Evolutionary conservation across 2,329 filamentous ascomycete genomes (phyloP), one percentile per base, ranked within the genome.

Genomic region (Shiraia sp.): DNA sequence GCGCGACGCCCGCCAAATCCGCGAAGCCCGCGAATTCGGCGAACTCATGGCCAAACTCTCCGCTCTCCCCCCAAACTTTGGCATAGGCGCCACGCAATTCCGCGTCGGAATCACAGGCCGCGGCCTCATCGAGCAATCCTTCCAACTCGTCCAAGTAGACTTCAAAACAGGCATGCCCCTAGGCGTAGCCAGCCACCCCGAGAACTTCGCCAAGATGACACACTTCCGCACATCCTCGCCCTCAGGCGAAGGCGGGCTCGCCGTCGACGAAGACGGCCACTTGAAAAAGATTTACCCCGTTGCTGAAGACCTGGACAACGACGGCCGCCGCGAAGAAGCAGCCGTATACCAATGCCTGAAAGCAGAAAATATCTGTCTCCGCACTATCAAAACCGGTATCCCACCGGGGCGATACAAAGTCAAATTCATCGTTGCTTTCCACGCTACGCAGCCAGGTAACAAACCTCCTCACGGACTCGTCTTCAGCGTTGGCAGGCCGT

Each of bases 401-500:
- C 68, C 68, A 0, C 65, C 62, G 17, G 68, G 68, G 0, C 51
- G 50, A 19, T 71, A 71, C 49, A 61, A 59, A 32, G 66, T 69
- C 29, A 51, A 53, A 10, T 71, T 69, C 46, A 62, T 71, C 36
- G 56, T 61, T 12, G 52, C 59, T 6, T 69, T 66, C 32, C 59
- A 66, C 25, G 45, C 54, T 2, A 44, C 45, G 10, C 33, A 36
- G 4, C 24, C 8, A 19, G 16, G 9, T 2, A 34, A 64, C 25
- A 51, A 47, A 0, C 30, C 54, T 1, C 68, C 68, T 0, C 36
- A 46, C 2, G 62, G 70, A 16, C 27, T 71, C 9, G 57, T 71
- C 2, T 69, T 69, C 23, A 66, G 59, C 6, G 68, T 70, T 1
- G 68, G 68, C 4, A 65, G 63, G 37, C 68, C 68, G 0, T 68